phyloP scores from a whole-genome alignment of 2,329 filamentous ascomycete species.

The Fusarium vanettenii region DNA sequence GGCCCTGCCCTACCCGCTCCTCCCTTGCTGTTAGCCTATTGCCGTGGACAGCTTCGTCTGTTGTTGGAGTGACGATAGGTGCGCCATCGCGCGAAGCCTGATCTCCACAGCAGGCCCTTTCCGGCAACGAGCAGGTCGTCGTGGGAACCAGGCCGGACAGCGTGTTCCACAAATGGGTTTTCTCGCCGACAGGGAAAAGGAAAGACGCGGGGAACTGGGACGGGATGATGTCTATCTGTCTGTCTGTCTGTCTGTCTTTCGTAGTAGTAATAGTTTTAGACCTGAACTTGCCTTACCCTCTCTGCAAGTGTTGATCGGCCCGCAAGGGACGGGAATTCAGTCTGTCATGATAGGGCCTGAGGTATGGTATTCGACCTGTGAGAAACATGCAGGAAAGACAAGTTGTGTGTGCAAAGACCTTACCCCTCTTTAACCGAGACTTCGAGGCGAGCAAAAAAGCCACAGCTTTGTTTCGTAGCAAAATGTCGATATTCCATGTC shows the following conservation, averaged over 20 bases:
- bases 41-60: background rate
- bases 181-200: slow-evolving; percentile 7
- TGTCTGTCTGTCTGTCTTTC: background rate
- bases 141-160: slow-evolving; percentile 8
- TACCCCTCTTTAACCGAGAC: slow-evolving; percentile 23
- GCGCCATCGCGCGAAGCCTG: background rate
- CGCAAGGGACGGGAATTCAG: background rate
- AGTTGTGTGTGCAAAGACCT: slow-evolving; percentile 16
- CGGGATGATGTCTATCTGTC: background rate
- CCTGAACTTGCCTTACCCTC: slow-evolving; percentile 29
- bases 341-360: background rate
- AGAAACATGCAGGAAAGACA: slow-evolving; percentile 12
- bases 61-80: slow-evolving; percentile 1
- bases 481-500: slow-evolving; percentile 15
- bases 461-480: slow-evolving; percentile 32
- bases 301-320: background rate
- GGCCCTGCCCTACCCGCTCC: slow-evolving; percentile 33
- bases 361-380: background rate
- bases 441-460: slow-evolving; percentile 1
- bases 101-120: slow-evolving; percentile 6
- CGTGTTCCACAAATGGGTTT: slow-evolving; percentile 15
- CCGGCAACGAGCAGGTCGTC: slow-evolving; percentile 11
- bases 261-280: background rate
- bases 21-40: slow-evolving; percentile 22
- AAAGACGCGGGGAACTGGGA: slow-evolving; percentile 26